Evolutionary conservation across 2,329 filamentous ascomycete genomes (phyloP), one percentile per base, ranked within the genome.

Genomic region (Pseudogymnoascus sp.): DNA sequence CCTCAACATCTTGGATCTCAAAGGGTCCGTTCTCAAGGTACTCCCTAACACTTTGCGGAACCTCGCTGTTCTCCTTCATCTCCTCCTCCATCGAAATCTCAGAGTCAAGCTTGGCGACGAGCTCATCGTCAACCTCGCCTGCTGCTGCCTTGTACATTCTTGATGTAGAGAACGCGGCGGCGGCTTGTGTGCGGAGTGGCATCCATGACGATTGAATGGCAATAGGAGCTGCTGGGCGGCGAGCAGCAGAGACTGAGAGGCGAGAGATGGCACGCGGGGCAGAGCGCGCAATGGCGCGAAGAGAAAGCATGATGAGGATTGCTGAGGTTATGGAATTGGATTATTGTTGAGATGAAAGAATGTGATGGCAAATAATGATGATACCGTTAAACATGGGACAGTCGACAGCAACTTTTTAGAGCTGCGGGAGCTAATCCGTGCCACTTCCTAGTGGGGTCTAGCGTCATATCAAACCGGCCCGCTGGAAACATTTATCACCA

Each of bases 1-100:
- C 94, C 29, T 87, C 81, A 33, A 81, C 84, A 75, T 99, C 94
- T 71, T 90, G 80, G 64, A 94, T 82, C 81, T 93, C 81, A 76
- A 92, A 99, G 40, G 87, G 83, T 71, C 87, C 87, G 78, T 90
- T 93, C 72, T 93, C 86, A 57, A 97, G 77, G 76, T 95, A 97
- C 74, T 94, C 90, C 77, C 91, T 87, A 74, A 97, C 84, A 74
- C 87, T 89, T 65, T 85, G 81, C 40, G 91, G 88, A 67, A 89
- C 77, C 66, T 89, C 83, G 70, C 90, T 84, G 64, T 84, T 81
- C 67, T 87, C 81, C 87, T 47, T 68, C 76, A 92, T 86, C 71
- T 92, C 87, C 70, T 85, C 84, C 82, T 97, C 94, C 72, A 96
- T 86, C 74, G 85, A 78, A 67, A 95, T 81, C 79, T 96, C 92